These are phyloP conservation scores for Borovskyia barvae DNA, from an alignment of 208 protist species.

Conservation along the genomic window DNA sequence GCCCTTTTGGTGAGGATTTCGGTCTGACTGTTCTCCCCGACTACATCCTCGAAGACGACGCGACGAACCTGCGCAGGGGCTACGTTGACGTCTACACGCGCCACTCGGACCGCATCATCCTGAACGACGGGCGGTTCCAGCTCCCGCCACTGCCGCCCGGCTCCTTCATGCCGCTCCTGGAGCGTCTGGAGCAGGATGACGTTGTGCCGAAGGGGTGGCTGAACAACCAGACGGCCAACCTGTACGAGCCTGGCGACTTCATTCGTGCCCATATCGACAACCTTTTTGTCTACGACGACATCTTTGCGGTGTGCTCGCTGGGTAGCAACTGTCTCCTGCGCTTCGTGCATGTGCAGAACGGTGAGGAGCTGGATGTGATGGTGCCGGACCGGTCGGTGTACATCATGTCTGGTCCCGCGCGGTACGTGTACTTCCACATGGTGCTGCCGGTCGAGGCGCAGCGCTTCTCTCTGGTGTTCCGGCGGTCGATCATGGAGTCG, in stretches of 20 bases:
- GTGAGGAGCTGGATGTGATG: conserved; percentile 84
- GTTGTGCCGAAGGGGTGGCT: conserved; percentile 75
- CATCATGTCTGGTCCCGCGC: conserved; percentile 82
- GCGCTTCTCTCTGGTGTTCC: conserved; percentile 85
- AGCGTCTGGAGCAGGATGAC: conserved; percentile 78
- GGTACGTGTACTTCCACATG: conserved; percentile 92
- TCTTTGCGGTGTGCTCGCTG: conserved; percentile 81
- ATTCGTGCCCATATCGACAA: conserved; percentile 91
- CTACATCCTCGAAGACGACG: conserved; percentile 73
- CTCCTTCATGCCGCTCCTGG: conserved; percentile 68
- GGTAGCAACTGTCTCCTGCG: conserved; percentile 77
- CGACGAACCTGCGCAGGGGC: conserved; percentile 54
- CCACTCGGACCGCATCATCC: conserved; percentile 64
- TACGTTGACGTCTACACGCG: conserved; percentile 87
- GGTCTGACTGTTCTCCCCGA: conserved; percentile 82
- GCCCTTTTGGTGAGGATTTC: conserved; percentile 85
- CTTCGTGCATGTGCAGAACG: conserved; percentile 89
- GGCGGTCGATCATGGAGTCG: conserved; percentile 85
- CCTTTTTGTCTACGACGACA: conserved; percentile 90
- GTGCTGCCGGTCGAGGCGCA: conserved; percentile 82
- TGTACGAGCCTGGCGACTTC: conserved; percentile 89
- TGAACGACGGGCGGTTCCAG: conserved; percentile 88
- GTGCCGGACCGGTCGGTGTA: conserved; percentile 82
- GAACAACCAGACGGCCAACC: conserved; percentile 88
- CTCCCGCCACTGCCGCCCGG: conserved; percentile 67